Base-by-base conservation (phyloP, 2,329 filamentous ascomycete genomes). In the Teratosphaeria epicoccoides region DNA sequence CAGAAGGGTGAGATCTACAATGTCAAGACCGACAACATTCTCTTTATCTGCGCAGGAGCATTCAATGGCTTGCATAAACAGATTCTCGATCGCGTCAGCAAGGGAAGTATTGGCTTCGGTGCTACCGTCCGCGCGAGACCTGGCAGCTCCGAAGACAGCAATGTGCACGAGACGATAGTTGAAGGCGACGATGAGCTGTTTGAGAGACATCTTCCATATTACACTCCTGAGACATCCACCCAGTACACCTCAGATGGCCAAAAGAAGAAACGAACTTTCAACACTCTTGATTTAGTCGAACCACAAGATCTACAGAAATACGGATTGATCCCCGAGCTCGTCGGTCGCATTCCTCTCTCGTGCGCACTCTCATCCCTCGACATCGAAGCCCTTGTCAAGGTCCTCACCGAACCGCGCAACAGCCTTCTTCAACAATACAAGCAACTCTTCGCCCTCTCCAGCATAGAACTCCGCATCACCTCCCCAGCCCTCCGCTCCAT, bases 41-140 rank as follows among this genome's bases (percentile, higher is more conserved):
- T 98, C 24, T 98, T 98, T 71, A 89, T 98, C 43, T 95, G 93
- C 67, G 94, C 90, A 11, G 93, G 93, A 17, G 93, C 93, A 17
- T 98, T 98, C 66, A 87, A 94, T 29, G 91, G 90, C 2, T 76
- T 97, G 1, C 88, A 96, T 63, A 95, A 94, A 66, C 79, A 85
- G 28, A 81, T 98, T 47, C 76, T 95, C 54, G 85, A 89, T 53
- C 83, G 93, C n/a, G 84, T 97, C 44, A 85, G 88, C 11, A 88
- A 86, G 63, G 82, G 83, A 10, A 86, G 87, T 2, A 91, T 98
- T 59, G 93, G 93, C 0, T 98, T 98, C 62, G 90, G 90, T 4
- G 89, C 90, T 3, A 83, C 85, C 22, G 80, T 97, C 17, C 82
- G 86, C 24, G 71, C 77, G 23, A 49, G 56, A 17, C 63, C 60